A percentile compares a stretch with the other conserved stretches of the same genome.
Evolutionary conservation across 108 stramenopile genomes (phyloP).

Genomic region (Cylindrotheca fusiformis): DNA sequence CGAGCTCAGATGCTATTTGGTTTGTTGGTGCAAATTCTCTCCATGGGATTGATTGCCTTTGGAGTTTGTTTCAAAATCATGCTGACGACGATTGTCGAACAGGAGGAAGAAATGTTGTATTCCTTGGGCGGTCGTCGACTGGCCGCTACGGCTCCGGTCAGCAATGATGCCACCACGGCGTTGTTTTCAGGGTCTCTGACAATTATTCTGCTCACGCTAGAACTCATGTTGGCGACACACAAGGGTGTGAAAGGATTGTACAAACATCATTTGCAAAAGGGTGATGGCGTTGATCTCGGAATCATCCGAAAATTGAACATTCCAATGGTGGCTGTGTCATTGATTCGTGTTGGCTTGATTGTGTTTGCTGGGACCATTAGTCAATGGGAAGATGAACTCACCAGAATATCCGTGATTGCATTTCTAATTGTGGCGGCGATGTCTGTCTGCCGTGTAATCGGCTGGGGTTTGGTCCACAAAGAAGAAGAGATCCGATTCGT

Average conservation of each 20-base stretch:
- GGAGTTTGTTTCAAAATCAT: slow-evolving; percentile 16
- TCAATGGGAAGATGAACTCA: slow-evolving; percentile 30
- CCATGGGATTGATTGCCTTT: slow-evolving; percentile 15
- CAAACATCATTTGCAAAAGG: background rate
- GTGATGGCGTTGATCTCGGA: background rate
- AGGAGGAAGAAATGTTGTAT: background rate
- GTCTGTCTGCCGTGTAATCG: background rate
- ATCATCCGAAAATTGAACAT: slow-evolving; percentile 33
- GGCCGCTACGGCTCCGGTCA: background rate
- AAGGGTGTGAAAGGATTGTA: background rate
- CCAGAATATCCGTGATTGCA: slow-evolving; percentile 17
- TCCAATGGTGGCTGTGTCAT: slow-evolving; percentile 40
- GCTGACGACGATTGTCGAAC: background rate
- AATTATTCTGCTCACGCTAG: background rate
- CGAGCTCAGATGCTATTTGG: slow-evolving; percentile 1
- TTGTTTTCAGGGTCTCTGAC: slow-evolving; percentile 27
- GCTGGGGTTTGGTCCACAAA: slow-evolving; percentile 3
- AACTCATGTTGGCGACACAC: slow-evolving; percentile 3
- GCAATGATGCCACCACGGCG: background rate
- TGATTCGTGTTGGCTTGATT: slow-evolving; percentile 13
- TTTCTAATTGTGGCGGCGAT: slow-evolving; percentile 1
- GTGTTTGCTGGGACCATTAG: slow-evolving; percentile 30
- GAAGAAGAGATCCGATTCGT: background rate
- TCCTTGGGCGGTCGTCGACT: background rate
- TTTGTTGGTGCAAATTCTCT: slow-evolving; percentile 6